These are phyloP conservation scores for Viola pubescens DNA, from an alignment of 441 rosid genomes.

Conservation along the genomic window DNA sequence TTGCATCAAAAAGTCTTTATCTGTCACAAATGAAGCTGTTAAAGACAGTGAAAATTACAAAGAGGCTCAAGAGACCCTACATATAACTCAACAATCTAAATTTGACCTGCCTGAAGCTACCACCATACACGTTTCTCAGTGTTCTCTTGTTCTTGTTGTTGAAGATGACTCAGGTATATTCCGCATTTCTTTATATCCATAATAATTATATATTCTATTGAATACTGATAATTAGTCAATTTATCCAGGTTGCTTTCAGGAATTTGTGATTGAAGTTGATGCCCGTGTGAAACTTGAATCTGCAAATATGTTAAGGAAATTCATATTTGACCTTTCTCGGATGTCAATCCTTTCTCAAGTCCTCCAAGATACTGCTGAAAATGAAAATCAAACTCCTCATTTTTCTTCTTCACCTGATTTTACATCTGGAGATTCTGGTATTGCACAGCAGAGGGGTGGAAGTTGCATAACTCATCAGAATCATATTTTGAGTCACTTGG, in stretches of 20 bases:
- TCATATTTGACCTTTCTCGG: conserved; percentile 52
- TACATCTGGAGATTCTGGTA: conserved; percentile 30
- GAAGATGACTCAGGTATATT: conserved; percentile 58
- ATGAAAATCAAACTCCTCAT: conserved; percentile 46
- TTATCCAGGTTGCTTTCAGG: conserved; percentile 58
- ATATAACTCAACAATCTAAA: conserved; percentile 27
- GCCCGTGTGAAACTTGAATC: conserved; percentile 43
- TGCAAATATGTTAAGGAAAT: conserved; percentile 36
- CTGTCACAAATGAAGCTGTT: conserved; percentile 28
- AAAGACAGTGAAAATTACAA: conserved; percentile 32
- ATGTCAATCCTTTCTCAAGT: conserved; percentile 60
- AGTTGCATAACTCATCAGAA: conserved; percentile 30
- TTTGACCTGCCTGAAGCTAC: conserved; percentile 38
- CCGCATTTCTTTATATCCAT: conserved; percentile 21
- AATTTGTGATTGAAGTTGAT: conserved; percentile 56
- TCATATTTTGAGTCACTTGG: conserved; percentile 59
- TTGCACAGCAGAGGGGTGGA: conserved; percentile 30
- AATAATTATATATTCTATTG: conserved; percentile 13
- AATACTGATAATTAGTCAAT: conserved; percentile 18
- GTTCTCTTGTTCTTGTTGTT: conserved; percentile 50
- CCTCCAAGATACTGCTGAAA: conserved; percentile 34
- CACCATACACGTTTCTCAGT: conserved; percentile 40
- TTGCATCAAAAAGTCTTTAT: conserved; percentile 27
- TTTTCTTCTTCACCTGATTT: conserved; percentile 43
- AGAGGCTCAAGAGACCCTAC: conserved; percentile 24